These are phyloP conservation scores for Dactylellina drechsleri DNA, from an alignment of 2,329 filamentous ascomycete species.

Conservation along the genomic window DNA sequence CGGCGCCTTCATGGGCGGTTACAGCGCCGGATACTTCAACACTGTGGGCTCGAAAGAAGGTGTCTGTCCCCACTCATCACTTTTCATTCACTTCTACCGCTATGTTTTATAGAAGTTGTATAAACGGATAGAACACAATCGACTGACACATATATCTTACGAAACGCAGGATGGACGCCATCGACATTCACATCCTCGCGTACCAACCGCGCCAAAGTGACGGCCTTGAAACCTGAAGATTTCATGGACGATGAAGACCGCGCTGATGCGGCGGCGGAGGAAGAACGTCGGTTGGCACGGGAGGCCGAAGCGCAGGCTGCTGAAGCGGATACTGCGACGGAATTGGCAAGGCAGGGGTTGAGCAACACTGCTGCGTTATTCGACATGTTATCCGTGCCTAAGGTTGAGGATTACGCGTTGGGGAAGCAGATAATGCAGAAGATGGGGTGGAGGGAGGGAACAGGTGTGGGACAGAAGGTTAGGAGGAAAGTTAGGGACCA, in stretches of 20 bases:
- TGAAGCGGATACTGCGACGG: slow-evolving; percentile 74
- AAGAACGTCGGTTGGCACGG: slow-evolving; percentile 77
- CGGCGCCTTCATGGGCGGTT: slow-evolving; percentile 95
- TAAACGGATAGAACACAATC: slow-evolving; percentile 17
- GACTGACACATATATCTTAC: slow-evolving; percentile 40
- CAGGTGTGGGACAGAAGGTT: slow-evolving; percentile 89
- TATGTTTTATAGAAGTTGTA: neutral
- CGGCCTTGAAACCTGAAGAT: slow-evolving; percentile 78
- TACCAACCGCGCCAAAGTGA: slow-evolving; percentile 72
- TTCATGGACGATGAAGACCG: slow-evolving; percentile 99
- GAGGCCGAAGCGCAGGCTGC: slow-evolving; percentile 71
- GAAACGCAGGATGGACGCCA: slow-evolving; percentile 78
- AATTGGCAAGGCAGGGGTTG: slow-evolving; percentile 65
- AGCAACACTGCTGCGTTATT: slow-evolving; percentile 65
- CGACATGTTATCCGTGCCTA: slow-evolving; percentile 72
- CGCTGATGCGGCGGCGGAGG: slow-evolving; percentile 78
- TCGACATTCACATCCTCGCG: slow-evolving; percentile 92
- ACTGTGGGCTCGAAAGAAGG: slow-evolving; percentile 96
- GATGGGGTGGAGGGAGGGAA: slow-evolving; percentile 96
- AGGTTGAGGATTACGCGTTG: slow-evolving; percentile 78
- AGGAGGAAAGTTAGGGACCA: slow-evolving; percentile 77
- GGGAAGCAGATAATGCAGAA: slow-evolving; percentile 83
- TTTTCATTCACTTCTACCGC: slow-evolving; percentile 5
- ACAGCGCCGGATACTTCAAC: slow-evolving; percentile 98
- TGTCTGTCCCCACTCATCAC: slow-evolving; percentile 49